Conservation (phyloP, 129 eudicot species). For the Pseudognaphalium luteoalbum region DNA sequence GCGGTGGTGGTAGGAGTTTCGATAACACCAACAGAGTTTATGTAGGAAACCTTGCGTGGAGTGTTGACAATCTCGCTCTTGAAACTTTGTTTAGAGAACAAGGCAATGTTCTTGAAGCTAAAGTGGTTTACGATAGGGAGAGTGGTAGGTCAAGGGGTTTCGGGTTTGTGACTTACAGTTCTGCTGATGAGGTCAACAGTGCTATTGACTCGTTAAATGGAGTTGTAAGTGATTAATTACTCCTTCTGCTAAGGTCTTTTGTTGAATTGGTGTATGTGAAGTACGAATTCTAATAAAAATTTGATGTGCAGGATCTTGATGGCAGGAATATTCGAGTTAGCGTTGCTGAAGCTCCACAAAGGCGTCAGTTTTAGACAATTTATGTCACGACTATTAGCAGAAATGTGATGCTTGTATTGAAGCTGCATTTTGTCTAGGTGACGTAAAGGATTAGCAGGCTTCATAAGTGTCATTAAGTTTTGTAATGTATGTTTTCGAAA, state of each 20-base stretch:
- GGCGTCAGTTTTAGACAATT: conserved; percentile 51
- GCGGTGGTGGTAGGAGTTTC: conserved; percentile 48
- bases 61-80: conserved; percentile 77
- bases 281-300: background rate
- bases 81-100: conserved; percentile 74
- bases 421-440: conserved; percentile 30
- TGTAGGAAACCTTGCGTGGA: conserved; percentile 93
- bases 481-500: conserved; percentile 41
- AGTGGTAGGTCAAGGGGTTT: conserved; percentile 96
- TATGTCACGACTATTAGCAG: conserved; percentile 17
- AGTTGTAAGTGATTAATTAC: conserved; percentile 47
- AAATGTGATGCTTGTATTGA: conserved; percentile 31
- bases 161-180: conserved; percentile 82
- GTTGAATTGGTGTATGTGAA: background rate
- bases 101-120: conserved; percentile 82
- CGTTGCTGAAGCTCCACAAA: conserved; percentile 71
- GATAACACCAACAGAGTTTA: conserved; percentile 68
- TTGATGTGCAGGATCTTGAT: conserved; percentile 66
- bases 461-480: conserved; percentile 37
- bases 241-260: background rate
- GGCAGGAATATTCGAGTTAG: conserved; percentile 86
- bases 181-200: conserved; percentile 75
- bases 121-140: conserved; percentile 88
- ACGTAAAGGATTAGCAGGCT: conserved; percentile 31
- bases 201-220: conserved; percentile 84